Conservation (phyloP, 1,284 basidiomycete genomes). For the Cutaneotrichosporon sp. region DNA sequence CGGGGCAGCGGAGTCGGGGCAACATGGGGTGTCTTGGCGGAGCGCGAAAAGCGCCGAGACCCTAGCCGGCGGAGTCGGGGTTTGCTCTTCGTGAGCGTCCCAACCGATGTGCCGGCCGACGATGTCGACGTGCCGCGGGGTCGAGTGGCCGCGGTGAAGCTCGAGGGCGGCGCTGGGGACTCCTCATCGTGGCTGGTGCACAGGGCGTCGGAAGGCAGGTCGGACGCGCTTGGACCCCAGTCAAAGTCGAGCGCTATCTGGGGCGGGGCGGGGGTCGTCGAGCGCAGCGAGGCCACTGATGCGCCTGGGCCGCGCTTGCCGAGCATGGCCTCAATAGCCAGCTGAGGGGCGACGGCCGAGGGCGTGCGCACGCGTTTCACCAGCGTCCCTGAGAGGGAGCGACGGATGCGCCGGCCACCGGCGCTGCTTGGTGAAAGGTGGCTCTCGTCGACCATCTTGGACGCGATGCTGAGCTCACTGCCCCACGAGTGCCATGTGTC, state of each 20-base stretch:
- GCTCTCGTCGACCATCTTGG: not conserved
- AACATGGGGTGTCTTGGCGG: not conserved
- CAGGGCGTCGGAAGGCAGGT: constrained; percentile 1
- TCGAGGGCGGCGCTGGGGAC: not conserved
- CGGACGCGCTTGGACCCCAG: constrained; percentile 6
- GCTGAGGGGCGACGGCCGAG: not conserved
- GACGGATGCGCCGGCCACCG: not conserved
- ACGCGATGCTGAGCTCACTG: constrained; percentile 4
- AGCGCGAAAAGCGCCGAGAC: not conserved
- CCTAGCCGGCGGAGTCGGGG: not conserved
- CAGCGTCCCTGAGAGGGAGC: not conserved
- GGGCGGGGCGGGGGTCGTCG: not conserved
- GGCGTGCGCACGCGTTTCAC: not conserved
- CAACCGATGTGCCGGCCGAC: not conserved
- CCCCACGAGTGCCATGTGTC: constrained; percentile 4
- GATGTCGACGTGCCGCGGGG: not conserved
- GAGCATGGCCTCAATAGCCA: not conserved
- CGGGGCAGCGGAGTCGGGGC: not conserved
- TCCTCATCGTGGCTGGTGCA: not conserved
- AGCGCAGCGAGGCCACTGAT: not conserved
- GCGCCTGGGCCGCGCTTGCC: not conserved
- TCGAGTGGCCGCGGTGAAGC: not conserved
- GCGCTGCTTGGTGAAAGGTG: not conserved
- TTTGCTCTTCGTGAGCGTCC: no score
- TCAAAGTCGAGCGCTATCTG: constrained; percentile 10